phyloP scores from a whole-genome alignment of 306 rosid species.

The Boehmeria nivea region DNA sequence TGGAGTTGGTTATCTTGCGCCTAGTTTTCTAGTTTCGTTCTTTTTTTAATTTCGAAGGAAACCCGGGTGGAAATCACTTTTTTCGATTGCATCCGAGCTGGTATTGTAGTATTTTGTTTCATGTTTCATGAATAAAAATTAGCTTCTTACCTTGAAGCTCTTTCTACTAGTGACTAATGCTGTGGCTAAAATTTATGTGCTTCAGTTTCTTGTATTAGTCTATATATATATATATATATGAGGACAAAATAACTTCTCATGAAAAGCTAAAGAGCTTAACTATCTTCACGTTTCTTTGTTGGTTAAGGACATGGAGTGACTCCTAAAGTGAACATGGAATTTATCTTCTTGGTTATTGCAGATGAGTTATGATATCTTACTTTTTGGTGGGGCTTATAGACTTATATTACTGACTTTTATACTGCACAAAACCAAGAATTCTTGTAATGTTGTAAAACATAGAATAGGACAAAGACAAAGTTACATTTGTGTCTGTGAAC shows the following conservation, averaged over 20 bases:
- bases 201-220: no score
- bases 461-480: conserved; percentile 9
- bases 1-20: conserved; percentile 17
- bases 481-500: conserved; percentile 19
- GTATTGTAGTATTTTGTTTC: conserved; percentile 22
- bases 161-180: not conserved
- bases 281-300: not conserved
- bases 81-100: conserved; percentile 43
- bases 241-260: not conserved
- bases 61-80: conserved; percentile 47
- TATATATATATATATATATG: no score
- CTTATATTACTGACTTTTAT: conserved; percentile 2
- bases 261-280: not conserved
- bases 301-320: no score
- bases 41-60: conserved; percentile 12
- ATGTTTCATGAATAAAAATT: conserved; percentile 21
- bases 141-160: conserved; percentile 18
- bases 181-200: no score
- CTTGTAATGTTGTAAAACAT: conserved; percentile 10
- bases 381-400: conserved; percentile 3
- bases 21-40: no score
- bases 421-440: conserved; percentile 3
- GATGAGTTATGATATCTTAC: not conserved
- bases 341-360: not conserved
- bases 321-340: not conserved